A percentile compares a stretch with the other conserved stretches of the same genome.
Evolutionary conservation across 208 protist genomes (phyloP).

Genomic region (Leishmania mexicana): DNA sequence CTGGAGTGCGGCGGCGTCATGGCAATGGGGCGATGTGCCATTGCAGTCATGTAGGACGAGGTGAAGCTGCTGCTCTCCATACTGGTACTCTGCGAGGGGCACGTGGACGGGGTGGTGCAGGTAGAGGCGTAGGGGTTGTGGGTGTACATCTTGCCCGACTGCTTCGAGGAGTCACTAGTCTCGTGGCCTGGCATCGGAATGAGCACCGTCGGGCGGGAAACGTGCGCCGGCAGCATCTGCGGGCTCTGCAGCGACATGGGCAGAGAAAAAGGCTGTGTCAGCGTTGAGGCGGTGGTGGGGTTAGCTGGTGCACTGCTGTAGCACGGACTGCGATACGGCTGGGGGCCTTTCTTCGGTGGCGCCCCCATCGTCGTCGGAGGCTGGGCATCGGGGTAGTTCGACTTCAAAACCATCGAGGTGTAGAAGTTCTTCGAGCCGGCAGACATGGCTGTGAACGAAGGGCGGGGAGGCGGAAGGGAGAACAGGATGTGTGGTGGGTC

Average conservation of each 20-base stretch:
- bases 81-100: slow-evolving; percentile 28
- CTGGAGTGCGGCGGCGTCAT: background rate
- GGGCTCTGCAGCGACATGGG: slow-evolving; percentile 9
- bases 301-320: slow-evolving; percentile 13
- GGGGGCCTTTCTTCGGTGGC: slow-evolving; percentile 15
- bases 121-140: slow-evolving; percentile 82
- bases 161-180: slow-evolving; percentile 1
- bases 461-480: background rate
- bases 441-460: slow-evolving; percentile 24
- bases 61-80: slow-evolving; percentile 22
- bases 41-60: slow-evolving; percentile 2
- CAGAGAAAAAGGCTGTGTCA: background rate
- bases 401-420: slow-evolving; percentile 58
- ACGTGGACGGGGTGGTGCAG: slow-evolving; percentile 13
- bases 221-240: slow-evolving; percentile 8
- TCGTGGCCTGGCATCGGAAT: slow-evolving; percentile 23
- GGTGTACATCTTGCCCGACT: slow-evolving; percentile 37
- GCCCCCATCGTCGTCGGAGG: background rate
- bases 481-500: background rate
- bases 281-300: background rate
- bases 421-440: slow-evolving; percentile 41
- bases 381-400: slow-evolving; percentile 38
- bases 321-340: slow-evolving; percentile 28
- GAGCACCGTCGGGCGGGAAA: background rate
- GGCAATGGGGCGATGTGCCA: background rate